phyloP scores from a whole-genome alignment of 139 green algal genomes.

The Tetratostichococcus sp. region DNA sequence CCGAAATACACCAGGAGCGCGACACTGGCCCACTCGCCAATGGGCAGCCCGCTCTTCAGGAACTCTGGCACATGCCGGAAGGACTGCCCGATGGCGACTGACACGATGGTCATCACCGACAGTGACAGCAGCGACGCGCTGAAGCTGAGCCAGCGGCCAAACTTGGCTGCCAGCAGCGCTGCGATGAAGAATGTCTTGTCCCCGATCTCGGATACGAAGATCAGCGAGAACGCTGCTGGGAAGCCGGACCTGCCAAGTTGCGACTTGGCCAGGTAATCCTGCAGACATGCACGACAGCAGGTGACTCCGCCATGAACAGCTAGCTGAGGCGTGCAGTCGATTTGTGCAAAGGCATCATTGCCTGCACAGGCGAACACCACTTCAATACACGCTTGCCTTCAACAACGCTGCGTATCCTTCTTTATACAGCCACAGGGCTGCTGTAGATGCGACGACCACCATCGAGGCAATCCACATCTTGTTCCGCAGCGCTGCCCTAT shows the following conservation, averaged over 20 bases:
- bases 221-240: constrained; percentile 89
- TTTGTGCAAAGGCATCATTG: too few relatives aligned
- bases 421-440: constrained; percentile 1
- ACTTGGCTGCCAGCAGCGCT: constrained; percentile 86
- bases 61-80: constrained; percentile 76
- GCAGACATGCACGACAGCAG: constrained; percentile 2
- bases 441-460: background rate
- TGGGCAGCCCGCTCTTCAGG: constrained; percentile 66
- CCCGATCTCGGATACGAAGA: constrained; percentile 94
- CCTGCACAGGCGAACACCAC: too few relatives aligned
- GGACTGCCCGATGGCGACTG: constrained; percentile 80
- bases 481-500: background rate
- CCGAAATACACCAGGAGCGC: constrained; percentile 93
- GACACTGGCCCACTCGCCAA: constrained; percentile 78
- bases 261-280: constrained; percentile 35
- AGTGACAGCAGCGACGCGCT: constrained; percentile 60
- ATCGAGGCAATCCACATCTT: constrained; percentile 1
- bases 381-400: background rate
- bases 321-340: too few relatives aligned
- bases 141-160: constrained; percentile 61
- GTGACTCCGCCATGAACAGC: too few relatives aligned
- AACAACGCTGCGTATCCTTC: background rate
- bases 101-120: constrained; percentile 88
- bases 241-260: constrained; percentile 79
- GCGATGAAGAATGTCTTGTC: constrained; percentile 99